Evolutionary conservation across 768 basidiomycete genomes (phyloP), one percentile per base, ranked within the genome.

Genomic region (Baorangia bicolor): DNA sequence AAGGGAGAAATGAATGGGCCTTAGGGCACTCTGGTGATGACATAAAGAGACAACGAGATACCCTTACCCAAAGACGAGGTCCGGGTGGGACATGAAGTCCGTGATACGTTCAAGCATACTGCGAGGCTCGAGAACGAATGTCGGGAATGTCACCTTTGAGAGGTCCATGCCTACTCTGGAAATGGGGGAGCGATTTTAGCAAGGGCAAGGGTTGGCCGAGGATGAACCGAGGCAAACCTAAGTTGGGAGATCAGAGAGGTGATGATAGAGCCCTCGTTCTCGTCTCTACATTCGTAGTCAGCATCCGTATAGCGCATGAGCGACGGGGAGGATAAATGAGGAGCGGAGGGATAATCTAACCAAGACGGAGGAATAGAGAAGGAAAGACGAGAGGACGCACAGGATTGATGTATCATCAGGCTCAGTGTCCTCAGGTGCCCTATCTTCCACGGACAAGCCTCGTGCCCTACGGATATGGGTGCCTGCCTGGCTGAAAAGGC

Each of bases 31-130:
- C 23, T 53, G 60, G 43, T 14, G 49, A 55, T 45, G 56, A 66
- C 59, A 58, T 13, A n/a, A 58, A 45, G 51, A 52, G 33, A 47
- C 40, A 35, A 21, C 16, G 49, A 42, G 47, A 59, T 43, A 53
- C 59, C 78, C 90, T 73, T 73, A 85, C 93, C 92, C 92, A 75
- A 96, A 96, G 65, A 98, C 84, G 69, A 98, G 87, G 76, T 99
- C 95, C 30, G 97, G 94, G 74, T 98, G 97, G 53, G 94, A 89
- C 88, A 98, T 95, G 75, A 99, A 99, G 77, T 99, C 96, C 33
- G 97, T 98, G 65, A 99, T 96, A 62, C 97, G 86, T 77, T 99
- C 97, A 45, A 98, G 84, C 90, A 98, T 93, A 64, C 92, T 94
- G 67, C 97, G 79, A 6, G 97, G 97, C 75, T 99, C 96, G 55